Percentiles rank a stretch among this genome's conserved stretches.
Evolutionary conservation across 2,329 filamentous ascomycete species (phyloP).

Genomic region (Aspergillus terreus): DNA sequence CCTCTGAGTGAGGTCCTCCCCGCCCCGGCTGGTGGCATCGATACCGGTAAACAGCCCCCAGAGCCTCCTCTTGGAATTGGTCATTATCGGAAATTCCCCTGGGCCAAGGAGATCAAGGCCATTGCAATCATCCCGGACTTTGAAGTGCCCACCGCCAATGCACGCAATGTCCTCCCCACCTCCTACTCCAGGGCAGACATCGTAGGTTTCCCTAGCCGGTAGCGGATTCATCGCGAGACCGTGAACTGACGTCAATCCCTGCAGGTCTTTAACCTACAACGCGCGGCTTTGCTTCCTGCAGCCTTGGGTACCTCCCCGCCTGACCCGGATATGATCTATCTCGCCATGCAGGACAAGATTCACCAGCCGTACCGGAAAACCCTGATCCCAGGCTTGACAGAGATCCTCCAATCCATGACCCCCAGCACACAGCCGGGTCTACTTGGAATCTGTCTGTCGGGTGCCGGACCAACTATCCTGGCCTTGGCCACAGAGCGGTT

Average conservation of each 20-base stretch:
- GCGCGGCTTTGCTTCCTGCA: slow-evolving; percentile 84
- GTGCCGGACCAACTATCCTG: slow-evolving; percentile 90
- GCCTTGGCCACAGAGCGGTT: slow-evolving; percentile 90
- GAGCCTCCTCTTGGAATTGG: slow-evolving; percentile 89
- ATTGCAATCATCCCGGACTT: slow-evolving; percentile 96
- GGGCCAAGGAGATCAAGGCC: slow-evolving; percentile 93
- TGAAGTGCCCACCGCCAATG: slow-evolving; percentile 89
- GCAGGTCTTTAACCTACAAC: slow-evolving; percentile 80
- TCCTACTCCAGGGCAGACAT: slow-evolving; percentile 78
- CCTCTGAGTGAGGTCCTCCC: slow-evolving; percentile 91
- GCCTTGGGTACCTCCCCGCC: slow-evolving; percentile 86
- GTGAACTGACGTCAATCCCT: slow-evolving; percentile 1
- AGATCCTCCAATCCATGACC: slow-evolving; percentile 88
- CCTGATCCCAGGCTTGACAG: slow-evolving; percentile 84
- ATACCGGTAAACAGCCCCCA: slow-evolving; percentile 82
- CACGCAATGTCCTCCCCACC: slow-evolving; percentile 77
- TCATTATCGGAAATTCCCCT: slow-evolving; percentile 92
- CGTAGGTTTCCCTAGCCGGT: slow-evolving; percentile 49
- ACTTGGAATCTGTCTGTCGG: slow-evolving; percentile 89
- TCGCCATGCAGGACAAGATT: slow-evolving; percentile 97
- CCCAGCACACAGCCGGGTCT: slow-evolving; percentile 82
- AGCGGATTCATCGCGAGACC: not conserved
- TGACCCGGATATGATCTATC: slow-evolving; percentile 88
- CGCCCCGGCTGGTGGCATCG: slow-evolving; percentile 80
- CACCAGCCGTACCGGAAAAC: slow-evolving; percentile 94